Evolutionary conservation across 306 rosid genomes (phyloP), one percentile per base, ranked within the genome.

Genomic region (Gynostemma pentaphyllum): DNA sequence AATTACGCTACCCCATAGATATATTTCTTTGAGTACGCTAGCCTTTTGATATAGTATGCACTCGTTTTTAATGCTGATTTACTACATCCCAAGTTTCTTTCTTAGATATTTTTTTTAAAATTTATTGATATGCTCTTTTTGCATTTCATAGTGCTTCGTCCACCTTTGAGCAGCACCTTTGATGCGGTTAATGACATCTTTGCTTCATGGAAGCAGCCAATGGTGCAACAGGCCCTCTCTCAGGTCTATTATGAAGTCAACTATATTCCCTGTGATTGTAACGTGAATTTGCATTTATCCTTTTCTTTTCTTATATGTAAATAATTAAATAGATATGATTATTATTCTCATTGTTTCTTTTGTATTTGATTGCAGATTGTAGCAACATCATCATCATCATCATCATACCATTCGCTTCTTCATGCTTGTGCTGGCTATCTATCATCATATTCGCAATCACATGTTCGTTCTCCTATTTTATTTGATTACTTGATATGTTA

Each of bases 371-470:
- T 79, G 88, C 94, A 90, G 97, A 83, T 90, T 71, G 87, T 90
- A 54, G 70, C 73, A 16, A 78, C 85, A 45, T 68, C 90, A 21
- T 75, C 89, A 50, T 87, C 89, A 50, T 87, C 96, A 59, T 78
- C 77, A n/a, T 66, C 83, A 5, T 77, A 83, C 74, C 83, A 82
- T 21, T 75, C 88, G 1, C 90, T 90, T 68, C 91, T 90, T 71
- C 85, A 78, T 60, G 87, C 96, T 53, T 81, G 91, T 77, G 89
- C 97, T 67, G 97, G 96, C 66, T 90, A 87, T 78, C 78, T 90
- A 68, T 81, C 94, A 26, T 90, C 97, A 14, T 90, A 79, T 76
- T 87, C 90, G 4, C 95, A 85, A 68, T 87, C 97, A 42, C 96
- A 90, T 78, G 97, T 90, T 68, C 37, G 95, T 87, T 60, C 18